Conservation (phyloP, 176 grass and related monocot species). For the Hyparrhenia diplandra region DNA sequence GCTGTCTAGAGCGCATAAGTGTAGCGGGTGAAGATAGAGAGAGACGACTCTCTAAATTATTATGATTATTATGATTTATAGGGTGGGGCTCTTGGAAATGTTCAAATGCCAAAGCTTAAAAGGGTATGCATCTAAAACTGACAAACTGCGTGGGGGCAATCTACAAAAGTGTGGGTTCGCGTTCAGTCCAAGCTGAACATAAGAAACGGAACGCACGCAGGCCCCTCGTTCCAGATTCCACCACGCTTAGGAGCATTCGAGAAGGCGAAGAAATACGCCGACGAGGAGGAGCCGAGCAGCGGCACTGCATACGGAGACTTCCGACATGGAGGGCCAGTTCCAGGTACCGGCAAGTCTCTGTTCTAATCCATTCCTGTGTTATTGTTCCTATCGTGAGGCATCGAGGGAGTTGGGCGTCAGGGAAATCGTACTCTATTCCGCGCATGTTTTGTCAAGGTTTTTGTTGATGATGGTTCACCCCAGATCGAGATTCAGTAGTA, state of each 20-base stretch:
- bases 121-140: not conserved
- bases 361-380: not conserved
- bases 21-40: too few relatives aligned
- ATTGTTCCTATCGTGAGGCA: not conserved
- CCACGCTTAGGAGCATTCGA: not conserved
- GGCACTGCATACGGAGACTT: not conserved
- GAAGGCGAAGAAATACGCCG: not conserved
- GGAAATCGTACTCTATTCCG: too few relatives aligned
- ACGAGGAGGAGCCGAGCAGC: not conserved
- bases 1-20: too few relatives aligned
- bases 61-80: too few relatives aligned
- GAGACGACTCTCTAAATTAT: too few relatives aligned
- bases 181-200: slow-evolving; percentile 20
- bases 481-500: too few relatives aligned
- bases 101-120: too few relatives aligned
- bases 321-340: slow-evolving; percentile 35
- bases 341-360: slow-evolving; percentile 12
- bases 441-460: too few relatives aligned
- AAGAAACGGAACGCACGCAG: not conserved
- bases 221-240: not conserved
- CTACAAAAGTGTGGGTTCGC: not conserved
- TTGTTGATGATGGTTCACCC: too few relatives aligned
- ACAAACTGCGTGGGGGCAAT: not conserved
- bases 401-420: not conserved
- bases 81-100: too few relatives aligned